A percentile compares a stretch with the other conserved stretches of the same genome.
Evolutionary conservation across 2,329 filamentous ascomycete species (phyloP).

Genomic region (Phialophora macrospora): DNA sequence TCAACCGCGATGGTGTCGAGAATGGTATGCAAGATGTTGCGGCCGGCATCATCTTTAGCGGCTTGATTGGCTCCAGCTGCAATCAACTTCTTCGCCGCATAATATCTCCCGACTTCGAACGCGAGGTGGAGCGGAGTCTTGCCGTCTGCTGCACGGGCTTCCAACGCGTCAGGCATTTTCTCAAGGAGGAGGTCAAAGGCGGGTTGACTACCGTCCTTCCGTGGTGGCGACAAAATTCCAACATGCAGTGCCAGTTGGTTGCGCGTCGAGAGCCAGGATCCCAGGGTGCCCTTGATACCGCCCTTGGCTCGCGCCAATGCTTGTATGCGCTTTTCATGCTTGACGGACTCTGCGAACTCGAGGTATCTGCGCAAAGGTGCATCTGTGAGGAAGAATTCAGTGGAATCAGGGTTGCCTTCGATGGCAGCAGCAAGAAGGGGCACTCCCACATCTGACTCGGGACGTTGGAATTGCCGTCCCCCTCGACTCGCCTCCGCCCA

Average conservation of each 20-base stretch:
- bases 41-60: slow-evolving; percentile 62
- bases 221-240: slow-evolving; percentile 58
- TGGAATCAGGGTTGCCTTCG: slow-evolving; percentile 64
- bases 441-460: slow-evolving; percentile 36
- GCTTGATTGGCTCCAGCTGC: slow-evolving; percentile 72
- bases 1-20: slow-evolving; percentile 40
- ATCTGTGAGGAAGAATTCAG: slow-evolving; percentile 79
- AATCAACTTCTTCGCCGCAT: slow-evolving; percentile 66
- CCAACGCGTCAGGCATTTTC: slow-evolving; percentile 64
- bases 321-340: slow-evolving; percentile 66
- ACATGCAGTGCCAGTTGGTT: slow-evolving; percentile 70
- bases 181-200: slow-evolving; percentile 71
- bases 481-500: slow-evolving; percentile 71
- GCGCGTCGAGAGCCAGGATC: slow-evolving; percentile 52
- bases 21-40: slow-evolving; percentile 72
- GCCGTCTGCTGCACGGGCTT: slow-evolving; percentile 59
- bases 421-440: slow-evolving; percentile 45
- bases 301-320: slow-evolving; percentile 64
- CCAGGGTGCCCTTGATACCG: slow-evolving; percentile 67
- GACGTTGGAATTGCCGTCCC: slow-evolving; percentile 46
- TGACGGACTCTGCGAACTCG: slow-evolving; percentile 68
- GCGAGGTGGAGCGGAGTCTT: slow-evolving; percentile 72
- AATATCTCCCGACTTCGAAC: slow-evolving; percentile 59
- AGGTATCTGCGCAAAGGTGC: slow-evolving; percentile 69
- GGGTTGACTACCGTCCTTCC: slow-evolving; percentile 51